These are phyloP conservation scores for Dothistroma pini DNA, from an alignment of 2,329 filamentous ascomycete genomes.

Conservation along the genomic window DNA sequence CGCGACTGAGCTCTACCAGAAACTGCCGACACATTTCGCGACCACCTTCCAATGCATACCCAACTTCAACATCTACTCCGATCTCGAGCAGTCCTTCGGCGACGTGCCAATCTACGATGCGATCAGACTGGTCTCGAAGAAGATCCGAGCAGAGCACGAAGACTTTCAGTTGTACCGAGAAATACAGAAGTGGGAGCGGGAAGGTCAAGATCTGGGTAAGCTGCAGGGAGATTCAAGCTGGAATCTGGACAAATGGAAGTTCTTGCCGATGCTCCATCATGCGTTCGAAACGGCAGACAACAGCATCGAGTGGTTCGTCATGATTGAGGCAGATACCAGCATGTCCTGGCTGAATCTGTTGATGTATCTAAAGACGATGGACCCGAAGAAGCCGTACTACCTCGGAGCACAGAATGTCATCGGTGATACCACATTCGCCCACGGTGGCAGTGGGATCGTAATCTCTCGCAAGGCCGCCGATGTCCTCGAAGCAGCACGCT, in stretches of 20 bases:
- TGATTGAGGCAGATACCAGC: slow-evolving; percentile 56
- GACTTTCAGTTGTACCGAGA: slow-evolving; percentile 36
- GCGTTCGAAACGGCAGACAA: slow-evolving; percentile 46
- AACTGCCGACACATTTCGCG: slow-evolving; percentile 54
- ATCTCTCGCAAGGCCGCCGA: slow-evolving; percentile 43
- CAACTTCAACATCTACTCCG: slow-evolving; percentile 48
- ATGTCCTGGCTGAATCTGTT: slow-evolving; percentile 46
- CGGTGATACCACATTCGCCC: slow-evolving; percentile 39
- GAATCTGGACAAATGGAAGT: slow-evolving; percentile 57
- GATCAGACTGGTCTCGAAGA: slow-evolving; percentile 29
- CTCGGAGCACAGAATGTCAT: slow-evolving; percentile 46
- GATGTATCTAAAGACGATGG: slow-evolving; percentile 49
- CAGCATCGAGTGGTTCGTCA: slow-evolving; percentile 54
- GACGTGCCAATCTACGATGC: slow-evolving; percentile 39
- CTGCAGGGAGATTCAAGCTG: slow-evolving; percentile 43
- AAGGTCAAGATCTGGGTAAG: slow-evolving; percentile 32
- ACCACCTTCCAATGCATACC: slow-evolving; percentile 52
- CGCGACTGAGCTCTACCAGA: slow-evolving; percentile 54
- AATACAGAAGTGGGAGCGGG: slow-evolving; percentile 30
- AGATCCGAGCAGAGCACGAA: slow-evolving; percentile 29
- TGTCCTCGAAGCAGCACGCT: slow-evolving; percentile 37
- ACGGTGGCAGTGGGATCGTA: slow-evolving; percentile 45
- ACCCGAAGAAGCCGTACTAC: slow-evolving; percentile 45
- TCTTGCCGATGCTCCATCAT: slow-evolving; percentile 53
- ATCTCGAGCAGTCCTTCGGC: slow-evolving; percentile 46